Evolutionary conservation across 495 filamentous ascomycete species (phyloP).

Genomic region (Emericellopsis terricola): DNA sequence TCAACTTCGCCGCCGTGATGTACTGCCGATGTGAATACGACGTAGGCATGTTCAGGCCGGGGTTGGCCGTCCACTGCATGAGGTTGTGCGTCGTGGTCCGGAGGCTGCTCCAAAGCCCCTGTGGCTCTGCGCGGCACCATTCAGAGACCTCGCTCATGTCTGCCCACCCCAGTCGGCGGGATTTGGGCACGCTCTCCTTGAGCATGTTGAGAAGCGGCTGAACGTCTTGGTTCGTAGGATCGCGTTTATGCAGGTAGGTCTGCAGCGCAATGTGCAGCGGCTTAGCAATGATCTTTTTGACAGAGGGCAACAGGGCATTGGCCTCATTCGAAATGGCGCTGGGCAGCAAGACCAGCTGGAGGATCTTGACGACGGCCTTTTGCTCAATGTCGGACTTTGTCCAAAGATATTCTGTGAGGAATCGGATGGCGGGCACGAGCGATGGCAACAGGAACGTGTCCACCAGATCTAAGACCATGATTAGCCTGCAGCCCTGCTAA

Average conservation of each 20-base stretch:
- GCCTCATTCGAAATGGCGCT: slow-evolving; percentile 66
- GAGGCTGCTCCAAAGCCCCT: slow-evolving; percentile 42
- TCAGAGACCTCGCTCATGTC: slow-evolving; percentile 56
- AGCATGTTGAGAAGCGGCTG: slow-evolving; percentile 54
- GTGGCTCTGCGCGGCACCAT: slow-evolving; percentile 42
- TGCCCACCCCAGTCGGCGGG: slow-evolving; percentile 43
- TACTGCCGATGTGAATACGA: slow-evolving; percentile 69
- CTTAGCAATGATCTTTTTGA: slow-evolving; percentile 66
- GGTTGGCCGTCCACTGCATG: slow-evolving; percentile 51
- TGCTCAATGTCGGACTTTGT: slow-evolving; percentile 28
- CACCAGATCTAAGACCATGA: slow-evolving; percentile 42
- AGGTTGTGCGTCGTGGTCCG: slow-evolving; percentile 49
- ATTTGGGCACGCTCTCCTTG: slow-evolving; percentile 43
- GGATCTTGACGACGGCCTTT: slow-evolving; percentile 53
- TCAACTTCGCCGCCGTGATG: slow-evolving; percentile 42
- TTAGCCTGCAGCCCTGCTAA: not conserved
- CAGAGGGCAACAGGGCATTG: slow-evolving; percentile 58
- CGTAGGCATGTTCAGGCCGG: slow-evolving; percentile 46
- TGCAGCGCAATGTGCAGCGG: slow-evolving; percentile 59
- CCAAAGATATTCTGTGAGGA: slow-evolving; percentile 73
- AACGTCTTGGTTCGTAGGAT: slow-evolving; percentile 50
- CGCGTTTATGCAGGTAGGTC: slow-evolving; percentile 42
- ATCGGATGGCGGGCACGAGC: slow-evolving; percentile 61
- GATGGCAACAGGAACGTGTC: slow-evolving; percentile 83
- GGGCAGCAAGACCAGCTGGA: slow-evolving; percentile 60